Conservation (phyloP, 1,284 basidiomycete genomes). For the Omphalotus olearius region DNA sequence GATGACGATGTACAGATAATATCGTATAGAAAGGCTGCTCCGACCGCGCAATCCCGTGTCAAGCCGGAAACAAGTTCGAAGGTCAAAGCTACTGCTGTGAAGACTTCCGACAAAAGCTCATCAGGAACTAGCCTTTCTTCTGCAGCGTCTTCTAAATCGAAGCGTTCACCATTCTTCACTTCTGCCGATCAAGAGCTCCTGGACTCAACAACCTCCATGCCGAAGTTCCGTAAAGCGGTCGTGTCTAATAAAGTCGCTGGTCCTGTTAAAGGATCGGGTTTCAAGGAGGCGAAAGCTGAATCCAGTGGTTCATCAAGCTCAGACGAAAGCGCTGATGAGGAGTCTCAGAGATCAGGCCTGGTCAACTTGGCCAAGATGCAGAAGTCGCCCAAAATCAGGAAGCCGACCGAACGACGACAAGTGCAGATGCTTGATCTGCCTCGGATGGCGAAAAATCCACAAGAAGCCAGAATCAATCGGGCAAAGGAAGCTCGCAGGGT, state of each 20-base stretch:
- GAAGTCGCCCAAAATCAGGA: constrained; percentile 55
- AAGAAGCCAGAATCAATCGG: constrained; percentile 46
- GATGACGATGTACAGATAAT: constrained; percentile 30
- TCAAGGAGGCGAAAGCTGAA: constrained; percentile 23
- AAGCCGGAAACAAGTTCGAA: constrained; percentile 4
- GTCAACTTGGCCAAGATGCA: constrained; percentile 62
- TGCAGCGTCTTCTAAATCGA: constrained; percentile 10
- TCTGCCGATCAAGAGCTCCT: constrained; percentile 33
- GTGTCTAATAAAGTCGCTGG: constrained; percentile 11
- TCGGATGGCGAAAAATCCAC: constrained; percentile 35
- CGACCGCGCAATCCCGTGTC: background rate
- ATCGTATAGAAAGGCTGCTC: constrained; percentile 10
- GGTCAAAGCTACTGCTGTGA: background rate
- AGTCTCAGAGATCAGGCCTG: constrained; percentile 41
- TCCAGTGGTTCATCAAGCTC: constrained; percentile 23
- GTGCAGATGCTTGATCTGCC: constrained; percentile 69
- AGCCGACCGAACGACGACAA: constrained; percentile 56
- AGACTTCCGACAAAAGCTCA: background rate
- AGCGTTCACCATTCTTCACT: constrained; percentile 28
- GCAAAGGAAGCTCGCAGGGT: constrained; percentile 62
- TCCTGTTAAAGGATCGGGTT: constrained; percentile 13
- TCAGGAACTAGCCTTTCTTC: background rate
- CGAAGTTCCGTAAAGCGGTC: constrained; percentile 30
- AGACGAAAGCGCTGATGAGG: constrained; percentile 56
- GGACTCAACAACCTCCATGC: constrained; percentile 29